Conservation (phyloP, 1,284 basidiomycete species). For the Moniliophthora roreri region DNA sequence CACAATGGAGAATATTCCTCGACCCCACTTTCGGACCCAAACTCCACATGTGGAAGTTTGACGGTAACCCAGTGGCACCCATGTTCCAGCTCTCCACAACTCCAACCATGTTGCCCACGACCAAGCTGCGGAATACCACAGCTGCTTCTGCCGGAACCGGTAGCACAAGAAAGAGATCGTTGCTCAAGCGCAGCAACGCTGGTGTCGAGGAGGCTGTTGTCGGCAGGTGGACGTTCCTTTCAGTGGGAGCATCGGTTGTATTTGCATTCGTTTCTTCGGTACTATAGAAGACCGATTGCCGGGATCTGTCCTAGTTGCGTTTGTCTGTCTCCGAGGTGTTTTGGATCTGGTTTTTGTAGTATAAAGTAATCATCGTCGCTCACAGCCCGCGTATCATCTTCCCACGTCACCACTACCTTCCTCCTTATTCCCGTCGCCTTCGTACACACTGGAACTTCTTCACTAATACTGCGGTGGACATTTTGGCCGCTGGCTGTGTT, state of each 20-base stretch:
- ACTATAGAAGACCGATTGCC: constrained; percentile 26
- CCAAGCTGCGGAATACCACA: constrained; percentile 46
- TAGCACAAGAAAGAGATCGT: constrained; percentile 21
- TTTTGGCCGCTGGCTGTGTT: no score
- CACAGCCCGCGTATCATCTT: no score
- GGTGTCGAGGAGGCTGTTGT: constrained; percentile 21
- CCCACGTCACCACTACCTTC: no score
- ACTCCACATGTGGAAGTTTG: constrained; percentile 65
- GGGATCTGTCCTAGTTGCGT: not conserved
- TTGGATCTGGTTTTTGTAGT: no score
- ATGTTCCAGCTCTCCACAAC: constrained; percentile 55
- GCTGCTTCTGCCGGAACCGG: constrained; percentile 20
- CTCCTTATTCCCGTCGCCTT: no score
- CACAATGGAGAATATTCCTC: constrained; percentile 56
- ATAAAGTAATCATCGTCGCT: no score
- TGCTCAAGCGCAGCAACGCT: constrained; percentile 19
- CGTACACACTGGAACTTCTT: no score
- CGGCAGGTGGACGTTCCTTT: constrained; percentile 23
- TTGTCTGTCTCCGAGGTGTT: not conserved
- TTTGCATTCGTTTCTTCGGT: constrained; percentile 27
- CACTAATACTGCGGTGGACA: no score
- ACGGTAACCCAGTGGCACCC: constrained; percentile 63
- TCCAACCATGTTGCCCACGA: constrained; percentile 69
- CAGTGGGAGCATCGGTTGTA: constrained; percentile 27
- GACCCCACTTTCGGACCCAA: constrained; percentile 56